phyloP scores from a whole-genome alignment of 495 filamentous ascomycete genomes.

The Daldinia vernicosa region DNA sequence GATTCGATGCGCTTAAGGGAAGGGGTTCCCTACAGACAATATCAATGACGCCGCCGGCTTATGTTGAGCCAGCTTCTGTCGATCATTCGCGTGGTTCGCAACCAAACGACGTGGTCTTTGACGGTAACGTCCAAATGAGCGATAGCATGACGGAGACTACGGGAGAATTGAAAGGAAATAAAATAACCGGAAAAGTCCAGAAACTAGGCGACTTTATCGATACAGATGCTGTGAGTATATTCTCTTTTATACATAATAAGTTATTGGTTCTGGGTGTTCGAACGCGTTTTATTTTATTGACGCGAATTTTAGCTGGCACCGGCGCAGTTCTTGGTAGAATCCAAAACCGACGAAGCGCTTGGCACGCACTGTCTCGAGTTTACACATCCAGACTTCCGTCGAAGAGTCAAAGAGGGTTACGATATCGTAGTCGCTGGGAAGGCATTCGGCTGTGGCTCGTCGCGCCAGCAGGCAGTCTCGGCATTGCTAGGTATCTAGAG shows the following conservation, averaged over 20 bases:
- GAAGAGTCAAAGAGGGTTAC: not conserved
- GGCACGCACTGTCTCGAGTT: not conserved
- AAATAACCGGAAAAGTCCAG: not conserved
- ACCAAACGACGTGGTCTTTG: not conserved
- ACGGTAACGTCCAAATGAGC: not conserved
- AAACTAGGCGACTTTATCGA: not conserved
- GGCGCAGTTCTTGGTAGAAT: not conserved
- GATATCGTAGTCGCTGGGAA: not conserved
- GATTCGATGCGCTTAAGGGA: not conserved
- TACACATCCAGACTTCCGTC: not conserved
- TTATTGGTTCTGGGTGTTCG: not conserved
- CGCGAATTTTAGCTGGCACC: not conserved
- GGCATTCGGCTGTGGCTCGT: not conserved
- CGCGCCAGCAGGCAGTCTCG: not conserved
- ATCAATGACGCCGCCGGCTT: not conserved
- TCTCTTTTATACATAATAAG: not conserved
- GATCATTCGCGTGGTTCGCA: not conserved
- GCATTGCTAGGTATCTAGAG: not conserved
- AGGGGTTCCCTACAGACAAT: not conserved
- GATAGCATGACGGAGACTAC: not conserved
- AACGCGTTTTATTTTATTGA: not conserved
- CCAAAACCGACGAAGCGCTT: not conserved
- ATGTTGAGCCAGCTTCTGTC: not conserved
- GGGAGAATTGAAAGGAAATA: not conserved
- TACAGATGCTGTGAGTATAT: not conserved